A percentile compares a stretch with the other conserved stretches of the same genome.
phyloP scores from a whole-genome alignment of 2,329 filamentous ascomycete genomes.

The Xylariaceae sp. region DNA sequence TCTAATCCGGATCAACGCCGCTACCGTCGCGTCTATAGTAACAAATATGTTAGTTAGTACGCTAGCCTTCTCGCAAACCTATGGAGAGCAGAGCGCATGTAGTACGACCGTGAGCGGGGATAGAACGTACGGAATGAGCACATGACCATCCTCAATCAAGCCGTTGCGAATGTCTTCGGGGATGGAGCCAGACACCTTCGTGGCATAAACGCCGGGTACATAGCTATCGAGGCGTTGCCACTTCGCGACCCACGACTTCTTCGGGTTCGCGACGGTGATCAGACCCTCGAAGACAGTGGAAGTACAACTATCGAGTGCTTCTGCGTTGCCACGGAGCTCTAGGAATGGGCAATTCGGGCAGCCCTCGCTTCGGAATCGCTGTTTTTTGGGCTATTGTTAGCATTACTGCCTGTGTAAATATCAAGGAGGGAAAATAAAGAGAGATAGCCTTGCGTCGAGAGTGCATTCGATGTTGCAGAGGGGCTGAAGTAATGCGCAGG shows the following conservation, averaged over 20 bases:
- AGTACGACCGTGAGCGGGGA: conserved; percentile 48
- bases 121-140: conserved; percentile 66
- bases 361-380: conserved; percentile 86
- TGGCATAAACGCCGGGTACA: conserved; percentile 87
- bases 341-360: conserved; percentile 98
- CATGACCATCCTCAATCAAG: conserved; percentile 68
- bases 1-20: conserved; percentile 28
- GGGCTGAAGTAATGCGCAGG: conserved; percentile 20
- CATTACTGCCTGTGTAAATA: not conserved
- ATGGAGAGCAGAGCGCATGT: conserved; percentile 42
- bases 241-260: conserved; percentile 89
- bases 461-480: not conserved
- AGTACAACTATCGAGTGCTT: conserved; percentile 89
- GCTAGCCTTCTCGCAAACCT: not conserved
- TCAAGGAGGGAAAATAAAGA: not conserved
- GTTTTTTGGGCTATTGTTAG: conserved; percentile 18
- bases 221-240: conserved; percentile 93
- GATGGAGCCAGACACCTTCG: conserved; percentile 86
- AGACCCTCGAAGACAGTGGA: conserved; percentile 95
- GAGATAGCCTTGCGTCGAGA: not conserved
- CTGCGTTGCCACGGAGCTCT: conserved; percentile 76
- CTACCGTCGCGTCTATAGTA: conserved; percentile 27
- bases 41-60: conserved; percentile 4
- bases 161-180: conserved; percentile 68
- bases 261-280: conserved; percentile 83